Percentiles rank a stretch among this genome's conserved stretches.
These are phyloP conservation scores for Tilletia setariae DNA, from an alignment of 1,284 basidiomycete genomes.

Conservation along the genomic window DNA sequence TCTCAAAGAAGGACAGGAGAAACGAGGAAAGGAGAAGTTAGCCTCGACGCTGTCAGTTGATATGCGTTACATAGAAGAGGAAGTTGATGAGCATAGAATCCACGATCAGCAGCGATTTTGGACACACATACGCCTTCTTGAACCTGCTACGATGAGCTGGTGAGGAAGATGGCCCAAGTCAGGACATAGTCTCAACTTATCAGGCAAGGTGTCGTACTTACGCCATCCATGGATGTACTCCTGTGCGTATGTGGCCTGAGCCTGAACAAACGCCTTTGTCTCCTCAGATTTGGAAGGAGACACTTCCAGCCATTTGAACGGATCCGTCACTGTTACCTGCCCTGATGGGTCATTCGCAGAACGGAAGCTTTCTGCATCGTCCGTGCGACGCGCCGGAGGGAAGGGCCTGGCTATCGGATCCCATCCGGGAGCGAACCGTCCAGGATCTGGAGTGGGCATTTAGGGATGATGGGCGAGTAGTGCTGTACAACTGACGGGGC, in stretches of 20 bases:
- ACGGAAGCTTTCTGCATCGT: constrained; percentile 37
- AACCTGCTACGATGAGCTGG: constrained; percentile 38
- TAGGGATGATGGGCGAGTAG: too few relatives aligned
- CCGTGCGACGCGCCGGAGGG: constrained; percentile 44
- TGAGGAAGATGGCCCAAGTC: not conserved
- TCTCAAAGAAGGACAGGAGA: constrained; percentile 44
- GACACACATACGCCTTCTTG: constrained; percentile 25
- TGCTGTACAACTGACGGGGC: too few relatives aligned
- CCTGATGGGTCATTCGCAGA: constrained; percentile 31
- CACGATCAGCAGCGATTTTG: too few relatives aligned
- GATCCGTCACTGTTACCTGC: constrained; percentile 46
- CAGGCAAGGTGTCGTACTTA: not conserved
- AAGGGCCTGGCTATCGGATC: constrained; percentile 36
- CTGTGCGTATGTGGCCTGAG: constrained; percentile 43
- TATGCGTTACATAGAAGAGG: too few relatives aligned
- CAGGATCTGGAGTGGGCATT: too few relatives aligned
- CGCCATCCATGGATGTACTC: constrained; percentile 37
- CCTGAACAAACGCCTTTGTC: constrained; percentile 45
- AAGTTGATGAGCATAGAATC: too few relatives aligned
- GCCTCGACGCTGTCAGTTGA: constrained; percentile 32
- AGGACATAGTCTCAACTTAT: not conserved
- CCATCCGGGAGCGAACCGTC: constrained; percentile 47
- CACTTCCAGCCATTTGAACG: constrained; percentile 51
- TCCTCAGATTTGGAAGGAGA: constrained; percentile 46
- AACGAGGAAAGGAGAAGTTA: constrained; percentile 48